These are phyloP conservation scores for Tuctoria greenei DNA, from an alignment of 176 grass and related monocot species.

Conservation along the genomic window DNA sequence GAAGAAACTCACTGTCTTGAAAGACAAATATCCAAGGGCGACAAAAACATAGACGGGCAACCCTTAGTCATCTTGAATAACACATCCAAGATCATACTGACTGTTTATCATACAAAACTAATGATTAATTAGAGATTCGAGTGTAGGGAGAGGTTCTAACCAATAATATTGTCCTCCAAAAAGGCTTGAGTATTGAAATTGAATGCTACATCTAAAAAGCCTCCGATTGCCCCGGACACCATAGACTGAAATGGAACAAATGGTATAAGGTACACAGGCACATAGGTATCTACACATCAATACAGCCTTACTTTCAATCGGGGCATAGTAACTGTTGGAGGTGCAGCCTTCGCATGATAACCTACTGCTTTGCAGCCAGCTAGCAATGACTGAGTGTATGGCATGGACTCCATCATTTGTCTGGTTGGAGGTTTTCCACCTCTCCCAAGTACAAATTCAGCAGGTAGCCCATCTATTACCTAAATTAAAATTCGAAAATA, in stretches of 20 bases:
- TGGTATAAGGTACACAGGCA: not conserved
- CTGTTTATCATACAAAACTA: slow-evolving; percentile 12
- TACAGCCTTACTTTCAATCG: slow-evolving; percentile 67
- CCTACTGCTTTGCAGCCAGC: slow-evolving; percentile 56
- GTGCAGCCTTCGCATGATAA: slow-evolving; percentile 96
- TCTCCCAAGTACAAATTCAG: slow-evolving; percentile 89
- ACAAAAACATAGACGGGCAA: not conserved
- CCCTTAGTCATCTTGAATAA: not conserved
- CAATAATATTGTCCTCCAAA: slow-evolving; percentile 92
- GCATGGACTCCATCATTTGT: slow-evolving; percentile 73
- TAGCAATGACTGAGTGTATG: slow-evolving; percentile 81
- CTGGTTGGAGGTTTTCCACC: slow-evolving; percentile 55
- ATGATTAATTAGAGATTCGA: not conserved
- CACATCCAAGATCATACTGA: not conserved
- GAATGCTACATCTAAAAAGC: slow-evolving; percentile 94
- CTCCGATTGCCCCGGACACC: slow-evolving; percentile 92
- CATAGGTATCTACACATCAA: not conserved
- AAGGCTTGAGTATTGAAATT: slow-evolving; percentile 97
- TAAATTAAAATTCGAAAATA: slow-evolving; percentile 59
- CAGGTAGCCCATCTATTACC: slow-evolving; percentile 93
- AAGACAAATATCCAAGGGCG: not conserved
- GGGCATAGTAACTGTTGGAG: slow-evolving; percentile 94
- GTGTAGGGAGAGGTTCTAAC: slow-evolving; percentile 40
- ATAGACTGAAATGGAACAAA: slow-evolving; percentile 60
- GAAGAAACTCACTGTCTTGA: not conserved